phyloP scores from a whole-genome alignment of 441 rosid species.

The Gossypium schwendimanii region DNA sequence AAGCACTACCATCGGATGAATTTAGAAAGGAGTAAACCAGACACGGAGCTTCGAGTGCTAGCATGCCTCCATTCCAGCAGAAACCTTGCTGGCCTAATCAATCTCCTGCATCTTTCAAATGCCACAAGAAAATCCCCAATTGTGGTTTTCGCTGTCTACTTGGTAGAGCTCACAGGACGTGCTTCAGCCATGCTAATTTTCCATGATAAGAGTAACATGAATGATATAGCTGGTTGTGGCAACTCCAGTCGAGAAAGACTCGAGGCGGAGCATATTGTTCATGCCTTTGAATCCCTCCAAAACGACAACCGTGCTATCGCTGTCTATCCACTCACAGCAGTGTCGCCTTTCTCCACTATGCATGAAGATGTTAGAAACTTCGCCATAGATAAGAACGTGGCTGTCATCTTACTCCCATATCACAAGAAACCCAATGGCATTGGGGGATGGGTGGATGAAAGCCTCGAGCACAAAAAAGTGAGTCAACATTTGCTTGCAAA shows the following conservation, averaged over 20 bases:
- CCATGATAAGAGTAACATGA: conserved; percentile 20
- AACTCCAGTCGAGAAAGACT: conserved; percentile 16
- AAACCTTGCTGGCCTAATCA: conserved; percentile 33
- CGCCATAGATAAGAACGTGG: conserved; percentile 34
- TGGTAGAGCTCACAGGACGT: conserved; percentile 47
- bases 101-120: conserved; percentile 35
- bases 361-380: conserved; percentile 40
- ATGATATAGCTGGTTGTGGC: too few relatives aligned
- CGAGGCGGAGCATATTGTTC: conserved; percentile 33
- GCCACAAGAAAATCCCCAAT: conserved; percentile 39
- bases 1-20: conserved; percentile 18
- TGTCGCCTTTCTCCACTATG: conserved; percentile 47
- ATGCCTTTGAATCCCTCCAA: conserved; percentile 24
- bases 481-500: conserved; percentile 28
- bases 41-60: conserved; percentile 32
- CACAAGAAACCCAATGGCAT: conserved; percentile 28
- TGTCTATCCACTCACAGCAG: conserved; percentile 38
- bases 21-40: conserved; percentile 25
- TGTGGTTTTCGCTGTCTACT: conserved; percentile 35
- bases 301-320: conserved; percentile 9
- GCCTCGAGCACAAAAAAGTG: conserved; percentile 24
- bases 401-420: conserved; percentile 37
- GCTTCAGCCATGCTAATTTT: conserved; percentile 57
- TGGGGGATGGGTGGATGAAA: conserved; percentile 21
- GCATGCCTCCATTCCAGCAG: conserved; percentile 30